A percentile compares a stretch with the other conserved stretches of the same genome.
Conservation (phyloP, 495 filamentous ascomycete genomes). For the Podospora pseudopauciseta region DNA sequence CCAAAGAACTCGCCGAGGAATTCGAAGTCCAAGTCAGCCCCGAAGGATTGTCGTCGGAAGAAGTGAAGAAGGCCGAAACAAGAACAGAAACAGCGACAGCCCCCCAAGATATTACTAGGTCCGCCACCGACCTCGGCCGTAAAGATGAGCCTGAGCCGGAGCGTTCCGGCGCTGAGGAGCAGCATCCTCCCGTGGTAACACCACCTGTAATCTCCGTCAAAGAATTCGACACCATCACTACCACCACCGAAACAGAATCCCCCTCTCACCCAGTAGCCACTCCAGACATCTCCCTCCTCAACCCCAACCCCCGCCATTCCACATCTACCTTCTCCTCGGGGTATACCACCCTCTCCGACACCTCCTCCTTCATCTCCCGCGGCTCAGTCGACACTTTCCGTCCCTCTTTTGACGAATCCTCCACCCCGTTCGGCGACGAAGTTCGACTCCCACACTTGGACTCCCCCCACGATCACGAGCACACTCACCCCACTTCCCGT, state of each 20-base stretch:
- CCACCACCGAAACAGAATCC: not conserved
- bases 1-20: constrained; percentile 1
- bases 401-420: not conserved
- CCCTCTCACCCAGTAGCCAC: too few species aligned
- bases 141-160: not conserved
- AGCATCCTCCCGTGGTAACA: not conserved
- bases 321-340: constrained; percentile 9
- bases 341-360: constrained; percentile 2
- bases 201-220: constrained; percentile 13
- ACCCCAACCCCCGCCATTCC: not conserved
- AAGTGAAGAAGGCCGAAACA: not conserved
- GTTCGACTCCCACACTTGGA: not conserved
- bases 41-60: not conserved
- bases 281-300: not conserved
- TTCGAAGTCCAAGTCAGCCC: constrained; percentile 6
- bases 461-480: not conserved
- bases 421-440: not conserved
- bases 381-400: constrained; percentile 27
- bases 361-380: constrained; percentile 8
- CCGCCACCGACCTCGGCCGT: constrained; percentile 2
- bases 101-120: not conserved
- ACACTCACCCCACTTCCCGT: constrained; percentile 6
- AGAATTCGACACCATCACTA: not conserved
- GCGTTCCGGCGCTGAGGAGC: not conserved
- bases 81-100: not conserved